Percentiles rank a stretch among this genome's conserved stretches.
Conservation (phyloP, 306 rosid species). For the Castanospermum australe region DNA sequence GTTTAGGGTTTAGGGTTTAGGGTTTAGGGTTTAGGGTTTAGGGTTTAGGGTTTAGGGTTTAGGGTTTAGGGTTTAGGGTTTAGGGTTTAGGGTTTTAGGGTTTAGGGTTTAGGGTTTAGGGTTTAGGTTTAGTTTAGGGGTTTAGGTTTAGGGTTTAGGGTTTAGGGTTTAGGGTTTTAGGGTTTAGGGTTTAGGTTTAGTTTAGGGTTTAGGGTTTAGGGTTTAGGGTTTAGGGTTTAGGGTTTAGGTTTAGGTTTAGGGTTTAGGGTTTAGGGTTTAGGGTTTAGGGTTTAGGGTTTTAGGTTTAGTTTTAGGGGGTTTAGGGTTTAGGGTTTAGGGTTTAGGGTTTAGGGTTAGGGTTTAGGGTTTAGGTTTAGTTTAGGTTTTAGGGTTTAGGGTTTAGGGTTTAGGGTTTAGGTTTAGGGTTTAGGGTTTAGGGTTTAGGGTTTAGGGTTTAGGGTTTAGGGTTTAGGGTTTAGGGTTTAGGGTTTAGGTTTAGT, state of each 20-base stretch:
- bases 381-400: conserved; percentile 24
- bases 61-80: conserved; percentile 31
- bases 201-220: conserved; percentile 12
- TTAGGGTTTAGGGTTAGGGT: conserved; percentile 30
- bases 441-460: conserved; percentile 12
- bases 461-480: too few species aligned
- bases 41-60: conserved; percentile 33
- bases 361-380: conserved; percentile 18
- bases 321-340: conserved; percentile 22
- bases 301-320: conserved; percentile 13
- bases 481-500: too few species aligned
- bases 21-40: conserved; percentile 30
- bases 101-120: conserved; percentile 26
- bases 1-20: conserved; percentile 19
- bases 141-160: conserved; percentile 22
- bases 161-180: conserved; percentile 26
- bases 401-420: conserved; percentile 24
- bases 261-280: conserved; percentile 18
- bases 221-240: conserved; percentile 21
- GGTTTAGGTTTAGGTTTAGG: conserved; percentile 26
- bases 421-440: conserved; percentile 11
- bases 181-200: conserved; percentile 19
- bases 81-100: conserved; percentile 31
- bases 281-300: conserved; percentile 22
- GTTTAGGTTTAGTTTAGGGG: conserved; percentile 9